A percentile compares a stretch with the other conserved stretches of the same genome.
phyloP scores from a whole-genome alignment of 2,329 filamentous ascomycete genomes.

The Pseudofabraea citricarpa region DNA sequence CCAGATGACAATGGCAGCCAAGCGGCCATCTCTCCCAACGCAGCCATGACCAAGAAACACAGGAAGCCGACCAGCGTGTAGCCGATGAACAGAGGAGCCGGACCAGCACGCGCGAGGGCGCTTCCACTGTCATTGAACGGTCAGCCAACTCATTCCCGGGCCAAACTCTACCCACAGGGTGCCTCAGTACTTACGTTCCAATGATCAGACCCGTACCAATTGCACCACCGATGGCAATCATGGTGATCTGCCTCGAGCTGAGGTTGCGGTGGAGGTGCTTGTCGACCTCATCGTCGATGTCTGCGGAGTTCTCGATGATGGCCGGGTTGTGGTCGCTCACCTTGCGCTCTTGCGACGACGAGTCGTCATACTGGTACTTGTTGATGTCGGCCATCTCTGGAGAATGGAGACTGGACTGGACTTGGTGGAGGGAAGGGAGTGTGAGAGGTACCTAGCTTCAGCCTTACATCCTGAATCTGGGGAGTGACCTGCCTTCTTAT shows the following conservation, averaged over 20 bases:
- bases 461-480: background rate
- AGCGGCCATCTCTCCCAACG: slow-evolving; percentile 78
- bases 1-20: slow-evolving; percentile 75
- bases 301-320: background rate
- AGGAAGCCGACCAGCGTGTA: slow-evolving; percentile 66
- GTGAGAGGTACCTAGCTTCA: background rate
- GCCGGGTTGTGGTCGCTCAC: slow-evolving; percentile 32
- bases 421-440: background rate
- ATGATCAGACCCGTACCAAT: slow-evolving; percentile 70
- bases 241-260: slow-evolving; percentile 48
- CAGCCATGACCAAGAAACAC: slow-evolving; percentile 78
- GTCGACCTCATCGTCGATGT: slow-evolving; percentile 30
- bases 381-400: background rate
- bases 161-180: background rate
- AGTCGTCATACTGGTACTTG: background rate
- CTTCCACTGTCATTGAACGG: slow-evolving; percentile 21
- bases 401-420: background rate
- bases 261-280: slow-evolving; percentile 42
- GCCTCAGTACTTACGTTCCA: slow-evolving; percentile 39
- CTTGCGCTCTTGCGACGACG: background rate
- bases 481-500: background rate
- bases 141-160: background rate
- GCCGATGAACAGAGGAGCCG: slow-evolving; percentile 67
- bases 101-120: slow-evolving; percentile 42
- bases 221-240: slow-evolving; percentile 69